Percentiles rank a stretch among this genome's conserved stretches.
Conservation (phyloP, 2,329 filamentous ascomycete species). For the Aphanoascus verrucosus region DNA sequence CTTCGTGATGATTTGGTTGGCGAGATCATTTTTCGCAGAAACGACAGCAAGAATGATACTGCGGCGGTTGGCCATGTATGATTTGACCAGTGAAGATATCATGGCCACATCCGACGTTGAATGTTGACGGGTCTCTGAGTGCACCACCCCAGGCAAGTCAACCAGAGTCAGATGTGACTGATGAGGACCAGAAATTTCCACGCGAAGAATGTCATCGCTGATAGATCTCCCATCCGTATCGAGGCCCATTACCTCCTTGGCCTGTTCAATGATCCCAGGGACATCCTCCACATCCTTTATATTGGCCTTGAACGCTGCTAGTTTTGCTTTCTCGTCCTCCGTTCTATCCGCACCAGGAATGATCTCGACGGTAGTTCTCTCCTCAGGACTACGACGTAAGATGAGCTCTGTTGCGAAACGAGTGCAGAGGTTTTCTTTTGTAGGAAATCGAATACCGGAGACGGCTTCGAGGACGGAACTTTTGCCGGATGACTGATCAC, state of each 20-base stretch:
- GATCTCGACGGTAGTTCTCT: conserved; percentile 17
- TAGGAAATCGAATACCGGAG: conserved; percentile 22
- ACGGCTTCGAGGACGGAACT: conserved; percentile 25
- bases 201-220: conserved; percentile 11
- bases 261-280: conserved; percentile 10
- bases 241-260: conserved; percentile 13
- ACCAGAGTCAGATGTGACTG: conserved; percentile 14
- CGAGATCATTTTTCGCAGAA: conserved; percentile 41
- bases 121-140: conserved; percentile 11
- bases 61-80: conserved; percentile 48
- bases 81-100: conserved; percentile 5
- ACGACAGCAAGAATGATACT: conserved; percentile 51
- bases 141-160: conserved; percentile 15
- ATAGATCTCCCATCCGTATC: conserved; percentile 8
- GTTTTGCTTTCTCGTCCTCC: conserved; percentile 12
- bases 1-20: conserved; percentile 47
- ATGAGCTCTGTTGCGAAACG: conserved; percentile 25
- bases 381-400: conserved; percentile 14
- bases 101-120: conserved; percentile 18
- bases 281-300: conserved; percentile 5
- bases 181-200: conserved; percentile 13
- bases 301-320: conserved; percentile 15
- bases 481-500: conserved; percentile 26
- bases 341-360: conserved; percentile 15
- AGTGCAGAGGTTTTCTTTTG: conserved; percentile 24